phyloP scores from a whole-genome alignment of 1,284 basidiomycete species.

The Ganoderma lingzhi region DNA sequence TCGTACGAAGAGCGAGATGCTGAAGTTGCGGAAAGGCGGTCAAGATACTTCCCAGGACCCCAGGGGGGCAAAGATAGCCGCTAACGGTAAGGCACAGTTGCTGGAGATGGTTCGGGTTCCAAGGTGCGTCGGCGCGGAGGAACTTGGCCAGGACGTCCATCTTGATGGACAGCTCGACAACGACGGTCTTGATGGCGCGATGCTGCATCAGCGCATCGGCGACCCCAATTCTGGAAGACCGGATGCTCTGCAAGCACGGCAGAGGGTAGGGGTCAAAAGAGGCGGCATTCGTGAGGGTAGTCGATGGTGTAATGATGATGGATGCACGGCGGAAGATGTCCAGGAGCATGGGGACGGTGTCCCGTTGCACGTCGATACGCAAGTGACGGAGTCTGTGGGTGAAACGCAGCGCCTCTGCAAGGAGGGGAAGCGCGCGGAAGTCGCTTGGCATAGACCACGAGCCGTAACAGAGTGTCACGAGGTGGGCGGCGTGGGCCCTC shows the following conservation, averaged over 20 bases:
- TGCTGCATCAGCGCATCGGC: background rate
- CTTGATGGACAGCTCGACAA: background rate
- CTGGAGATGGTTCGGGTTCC: background rate
- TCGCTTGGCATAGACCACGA: background rate
- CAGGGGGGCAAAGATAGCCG: no score
- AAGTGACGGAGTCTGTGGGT: background rate
- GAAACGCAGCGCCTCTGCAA: background rate
- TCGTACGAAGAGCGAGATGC: background rate
- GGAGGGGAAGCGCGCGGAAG: background rate
- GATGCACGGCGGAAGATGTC: background rate
- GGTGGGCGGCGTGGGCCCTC: background rate
- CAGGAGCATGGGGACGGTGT: background rate
- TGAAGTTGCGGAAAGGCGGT: background rate
- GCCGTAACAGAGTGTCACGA: background rate
- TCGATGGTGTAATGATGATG: background rate
- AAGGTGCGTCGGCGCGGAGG: background rate
- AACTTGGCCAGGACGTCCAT: background rate
- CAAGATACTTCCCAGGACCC: background rate
- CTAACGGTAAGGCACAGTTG: background rate
- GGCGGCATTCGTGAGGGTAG: no score
- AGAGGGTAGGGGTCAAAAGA: background rate
- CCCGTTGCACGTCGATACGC: background rate
- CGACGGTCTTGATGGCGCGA: background rate
- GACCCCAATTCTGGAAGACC: background rate
- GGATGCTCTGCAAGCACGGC: background rate